These are phyloP conservation scores for Camellia lanceoleosa DNA, from an alignment of 148 eudicot species.

Conservation along the genomic window DNA sequence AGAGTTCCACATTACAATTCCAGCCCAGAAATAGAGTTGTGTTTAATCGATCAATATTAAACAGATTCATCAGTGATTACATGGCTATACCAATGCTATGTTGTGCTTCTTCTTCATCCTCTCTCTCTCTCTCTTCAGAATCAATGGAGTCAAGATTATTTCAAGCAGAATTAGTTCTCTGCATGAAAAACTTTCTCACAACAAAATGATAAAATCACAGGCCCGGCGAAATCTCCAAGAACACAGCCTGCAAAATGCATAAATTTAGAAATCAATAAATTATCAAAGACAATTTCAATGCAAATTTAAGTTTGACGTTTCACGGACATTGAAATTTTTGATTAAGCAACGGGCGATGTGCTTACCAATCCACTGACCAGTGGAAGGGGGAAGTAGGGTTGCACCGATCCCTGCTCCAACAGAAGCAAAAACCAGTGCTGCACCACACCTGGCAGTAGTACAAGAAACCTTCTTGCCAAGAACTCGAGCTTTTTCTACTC, in stretches of 20 bases:
- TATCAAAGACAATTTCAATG: not conserved
- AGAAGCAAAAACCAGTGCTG: constrained; percentile 81
- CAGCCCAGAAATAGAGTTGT: no score
- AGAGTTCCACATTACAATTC: no score
- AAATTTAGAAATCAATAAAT: not conserved
- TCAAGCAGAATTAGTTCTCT: not conserved
- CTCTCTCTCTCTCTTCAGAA: not conserved
- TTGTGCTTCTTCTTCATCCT: no score
- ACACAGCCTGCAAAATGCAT: constrained; percentile 61
- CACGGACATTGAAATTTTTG: not conserved
- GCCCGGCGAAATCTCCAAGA: constrained; percentile 81
- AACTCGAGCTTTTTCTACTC: constrained; percentile 38
- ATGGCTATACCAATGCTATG: no score
- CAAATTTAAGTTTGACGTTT: not conserved
- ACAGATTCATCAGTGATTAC: no score
- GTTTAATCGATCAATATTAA: no score
- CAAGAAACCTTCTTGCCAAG: constrained; percentile 58
- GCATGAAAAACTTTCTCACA: constrained; percentile 47
- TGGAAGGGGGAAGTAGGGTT: constrained; percentile 55
- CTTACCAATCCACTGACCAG: constrained; percentile 93
- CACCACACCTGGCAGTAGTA: constrained; percentile 54
- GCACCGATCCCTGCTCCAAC: constrained; percentile 90
- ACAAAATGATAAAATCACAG: constrained; percentile 54
- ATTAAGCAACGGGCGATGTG: not conserved
- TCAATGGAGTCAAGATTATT: constrained; percentile 1